Conservation (phyloP, 306 rosid species). For the Lathyrus sativus region DNA sequence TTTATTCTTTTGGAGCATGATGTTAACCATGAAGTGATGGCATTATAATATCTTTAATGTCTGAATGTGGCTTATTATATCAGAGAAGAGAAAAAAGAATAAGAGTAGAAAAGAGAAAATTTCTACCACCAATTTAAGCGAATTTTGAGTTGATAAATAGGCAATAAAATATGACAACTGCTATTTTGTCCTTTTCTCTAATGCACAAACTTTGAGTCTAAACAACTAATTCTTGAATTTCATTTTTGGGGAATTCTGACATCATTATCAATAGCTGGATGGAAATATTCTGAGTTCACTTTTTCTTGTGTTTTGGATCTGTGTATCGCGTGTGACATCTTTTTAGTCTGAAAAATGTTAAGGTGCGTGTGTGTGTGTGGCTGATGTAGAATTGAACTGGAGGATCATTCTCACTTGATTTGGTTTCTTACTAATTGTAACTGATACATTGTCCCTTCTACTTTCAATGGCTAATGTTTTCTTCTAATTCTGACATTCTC, state of each 20-base stretch:
- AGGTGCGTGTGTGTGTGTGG: background rate
- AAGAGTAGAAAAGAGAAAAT: slow-evolving; percentile 2
- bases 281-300: slow-evolving; percentile 11
- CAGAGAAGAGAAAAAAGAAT: slow-evolving; percentile 5
- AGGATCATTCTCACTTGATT: slow-evolving; percentile 14
- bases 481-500: slow-evolving; percentile 84
- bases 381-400: background rate
- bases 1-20: slow-evolving; percentile 28
- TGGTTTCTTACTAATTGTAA: slow-evolving; percentile 27
- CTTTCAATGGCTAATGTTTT: slow-evolving; percentile 82
- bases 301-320: slow-evolving; percentile 3
- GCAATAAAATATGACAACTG: slow-evolving; percentile 17
- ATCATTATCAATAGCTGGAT: slow-evolving; percentile 16
- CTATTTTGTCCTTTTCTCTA: slow-evolving; percentile 14
- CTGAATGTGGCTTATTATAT: slow-evolving; percentile 15
- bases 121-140: background rate
- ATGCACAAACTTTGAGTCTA: slow-evolving; percentile 15
- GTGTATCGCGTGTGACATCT: slow-evolving; percentile 4
- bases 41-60: slow-evolving; percentile 23
- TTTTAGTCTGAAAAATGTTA: background rate
- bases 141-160: slow-evolving; percentile 10
- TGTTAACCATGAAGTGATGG: background rate
- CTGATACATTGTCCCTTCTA: slow-evolving; percentile 74
- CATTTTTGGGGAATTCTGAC: background rate
- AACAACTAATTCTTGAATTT: background rate